A percentile compares a stretch with the other conserved stretches of the same genome.
These are phyloP conservation scores for Phaffia australis DNA, from an alignment of 768 basidiomycete species.

Conservation along the genomic window DNA sequence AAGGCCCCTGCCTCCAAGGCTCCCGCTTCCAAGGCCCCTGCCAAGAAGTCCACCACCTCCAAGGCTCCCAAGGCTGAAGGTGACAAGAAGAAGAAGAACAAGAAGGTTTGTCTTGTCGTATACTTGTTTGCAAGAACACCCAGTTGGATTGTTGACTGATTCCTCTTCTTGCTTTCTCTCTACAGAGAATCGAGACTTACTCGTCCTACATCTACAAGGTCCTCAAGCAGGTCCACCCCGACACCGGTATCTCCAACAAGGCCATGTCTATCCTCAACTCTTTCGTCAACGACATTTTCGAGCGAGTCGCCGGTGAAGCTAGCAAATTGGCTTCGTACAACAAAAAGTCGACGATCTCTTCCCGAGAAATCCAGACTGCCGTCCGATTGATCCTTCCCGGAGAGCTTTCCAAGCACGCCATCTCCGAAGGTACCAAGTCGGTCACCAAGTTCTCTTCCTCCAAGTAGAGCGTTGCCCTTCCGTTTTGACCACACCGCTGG, in stretches of 20 bases:
- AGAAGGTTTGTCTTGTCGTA: constrained; percentile 11
- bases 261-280: constrained; percentile 85
- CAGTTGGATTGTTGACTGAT: neutral
- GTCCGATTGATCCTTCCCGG: constrained; percentile 94
- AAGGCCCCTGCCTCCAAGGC: constrained; percentile 26
- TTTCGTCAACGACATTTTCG: constrained; percentile 89
- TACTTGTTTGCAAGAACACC: neutral
- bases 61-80: constrained; percentile 25
- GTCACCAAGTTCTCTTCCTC: constrained; percentile 56
- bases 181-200: constrained; percentile 39
- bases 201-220: constrained; percentile 62
- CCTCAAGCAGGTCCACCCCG: constrained; percentile 93
- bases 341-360: constrained; percentile 97
- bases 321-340: constrained; percentile 94
- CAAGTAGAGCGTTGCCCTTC: neutral
- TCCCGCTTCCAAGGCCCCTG: constrained; percentile 24
- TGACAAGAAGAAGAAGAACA: constrained; percentile 26
- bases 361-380: constrained; percentile 93
- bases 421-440: constrained; percentile 88
- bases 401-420: constrained; percentile 81
- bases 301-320: constrained; percentile 79
- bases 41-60: constrained; percentile 24
- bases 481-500: too few species aligned
- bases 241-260: constrained; percentile 98
- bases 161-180: constrained; percentile 40